phyloP scores from a whole-genome alignment of 2,329 filamentous ascomycete genomes.

The Fusarium sp. region DNA sequence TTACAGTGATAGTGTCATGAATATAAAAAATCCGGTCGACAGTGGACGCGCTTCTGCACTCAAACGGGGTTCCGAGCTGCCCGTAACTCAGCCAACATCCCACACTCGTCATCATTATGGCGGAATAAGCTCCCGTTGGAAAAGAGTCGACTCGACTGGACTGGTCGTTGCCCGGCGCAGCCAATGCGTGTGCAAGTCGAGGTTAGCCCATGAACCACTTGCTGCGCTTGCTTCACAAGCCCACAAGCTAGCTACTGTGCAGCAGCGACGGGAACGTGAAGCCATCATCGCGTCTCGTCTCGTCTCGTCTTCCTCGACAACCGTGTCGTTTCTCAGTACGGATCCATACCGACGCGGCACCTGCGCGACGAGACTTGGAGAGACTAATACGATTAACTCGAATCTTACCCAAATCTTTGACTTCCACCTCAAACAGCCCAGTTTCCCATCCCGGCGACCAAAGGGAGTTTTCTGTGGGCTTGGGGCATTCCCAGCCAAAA shows the following conservation, averaged over 20 bases:
- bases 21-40: constrained; percentile 12
- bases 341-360: constrained; percentile 29
- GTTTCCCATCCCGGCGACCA: constrained; percentile 28
- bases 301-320: constrained; percentile 33
- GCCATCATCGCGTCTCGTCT: constrained; percentile 38
- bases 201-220: constrained; percentile 33
- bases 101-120: constrained; percentile 34
- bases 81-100: constrained; percentile 42
- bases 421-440: constrained; percentile 17
- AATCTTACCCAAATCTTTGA: constrained; percentile 6
- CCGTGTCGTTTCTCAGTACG: constrained; percentile 37
- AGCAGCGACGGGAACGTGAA: constrained; percentile 27
- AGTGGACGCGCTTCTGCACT: constrained; percentile 41
- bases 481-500: constrained; percentile 19
- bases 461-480: constrained; percentile 24
- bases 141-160: constrained; percentile 7
- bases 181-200: constrained; percentile 34
- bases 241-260: background rate
- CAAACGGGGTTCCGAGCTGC: constrained; percentile 36
- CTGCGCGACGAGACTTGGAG: constrained; percentile 26
- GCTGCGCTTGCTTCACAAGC: constrained; percentile 11
- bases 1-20: constrained; percentile 19
- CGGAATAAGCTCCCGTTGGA: constrained; percentile 24
- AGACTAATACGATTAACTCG: constrained; percentile 2
- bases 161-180: constrained; percentile 22